These are phyloP conservation scores for Ustilago hordei DNA, from an alignment of 1,284 basidiomycete genomes.

Conservation along the genomic window DNA sequence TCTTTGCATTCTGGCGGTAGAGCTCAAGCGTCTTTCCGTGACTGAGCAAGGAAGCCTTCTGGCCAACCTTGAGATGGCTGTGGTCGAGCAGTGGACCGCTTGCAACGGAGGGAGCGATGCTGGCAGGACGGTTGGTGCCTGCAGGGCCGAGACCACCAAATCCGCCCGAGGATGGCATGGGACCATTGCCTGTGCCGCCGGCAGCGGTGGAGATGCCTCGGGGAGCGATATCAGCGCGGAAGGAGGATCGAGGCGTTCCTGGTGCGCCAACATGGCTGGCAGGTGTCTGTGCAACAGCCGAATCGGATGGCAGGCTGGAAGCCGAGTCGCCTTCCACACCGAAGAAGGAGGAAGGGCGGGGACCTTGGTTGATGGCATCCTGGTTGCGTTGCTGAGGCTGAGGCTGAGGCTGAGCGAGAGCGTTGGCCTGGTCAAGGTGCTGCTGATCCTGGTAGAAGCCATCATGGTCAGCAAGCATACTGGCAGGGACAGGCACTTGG, in stretches of 20 bases:
- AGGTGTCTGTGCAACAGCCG: slow-evolving; percentile 7
- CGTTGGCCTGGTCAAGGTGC: slow-evolving; percentile 34
- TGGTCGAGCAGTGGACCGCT: slow-evolving; percentile 79
- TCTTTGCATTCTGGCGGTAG: slow-evolving; percentile 96
- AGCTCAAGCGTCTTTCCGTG: slow-evolving; percentile 95
- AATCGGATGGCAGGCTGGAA: slow-evolving; percentile 22
- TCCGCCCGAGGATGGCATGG: slow-evolving; percentile 46
- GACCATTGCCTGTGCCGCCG: slow-evolving; percentile 55
- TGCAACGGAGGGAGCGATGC: slow-evolving; percentile 57
- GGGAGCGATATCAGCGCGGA: slow-evolving; percentile 31
- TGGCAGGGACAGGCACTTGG: slow-evolving; percentile 36
- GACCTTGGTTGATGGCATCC: slow-evolving; percentile 13
- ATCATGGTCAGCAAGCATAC: slow-evolving; percentile 38
- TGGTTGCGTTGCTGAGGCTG: slow-evolving; percentile 32
- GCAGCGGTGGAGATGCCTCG: slow-evolving; percentile 58
- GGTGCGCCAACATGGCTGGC: slow-evolving; percentile 19
- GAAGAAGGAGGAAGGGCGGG: slow-evolving; percentile 57
- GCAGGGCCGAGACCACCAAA: slow-evolving; percentile 49
- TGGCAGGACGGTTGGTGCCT: slow-evolving; percentile 56
- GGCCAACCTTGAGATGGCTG: slow-evolving; percentile 92
- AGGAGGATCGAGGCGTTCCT: slow-evolving; percentile 24
- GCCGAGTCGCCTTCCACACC: slow-evolving; percentile 29
- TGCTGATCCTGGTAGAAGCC: slow-evolving; percentile 44
- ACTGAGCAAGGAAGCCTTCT: slow-evolving; percentile 88
- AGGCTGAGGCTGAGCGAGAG: slow-evolving; percentile 16